Conservation (phyloP, 1,139 yeast genomes). For the Protomyces pachydermus region DNA sequence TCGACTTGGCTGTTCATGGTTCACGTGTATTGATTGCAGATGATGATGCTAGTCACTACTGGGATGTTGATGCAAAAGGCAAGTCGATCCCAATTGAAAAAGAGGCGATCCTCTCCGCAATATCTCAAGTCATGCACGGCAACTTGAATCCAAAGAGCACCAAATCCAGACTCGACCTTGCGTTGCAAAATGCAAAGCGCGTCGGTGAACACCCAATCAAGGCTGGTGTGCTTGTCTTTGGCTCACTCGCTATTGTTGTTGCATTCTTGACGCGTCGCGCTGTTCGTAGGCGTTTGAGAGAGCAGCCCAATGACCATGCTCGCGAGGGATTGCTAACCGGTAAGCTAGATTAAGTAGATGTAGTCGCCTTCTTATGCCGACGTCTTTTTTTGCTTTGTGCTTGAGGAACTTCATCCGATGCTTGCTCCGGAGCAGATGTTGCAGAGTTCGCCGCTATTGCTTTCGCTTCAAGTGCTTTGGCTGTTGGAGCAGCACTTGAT, state of each 20-base stretch:
- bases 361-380: neutral
- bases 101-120: slow-evolving; percentile 36
- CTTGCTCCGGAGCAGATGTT: no score
- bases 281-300: neutral
- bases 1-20: slow-evolving; percentile 30
- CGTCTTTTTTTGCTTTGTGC: neutral
- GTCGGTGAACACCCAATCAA: slow-evolving; percentile 19
- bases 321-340: neutral
- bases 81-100: slow-evolving; percentile 36
- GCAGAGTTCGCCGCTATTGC: no score
- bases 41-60: slow-evolving; percentile 36
- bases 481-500: neutral
- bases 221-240: neutral
- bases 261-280: slow-evolving; percentile 12
- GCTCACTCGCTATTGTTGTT: slow-evolving; percentile 1
- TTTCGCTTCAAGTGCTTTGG: no score
- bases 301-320: neutral
- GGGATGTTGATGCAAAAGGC: slow-evolving; percentile 38
- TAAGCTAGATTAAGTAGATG: neutral
- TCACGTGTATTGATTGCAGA: slow-evolving; percentile 39
- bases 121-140: slow-evolving; percentile 34
- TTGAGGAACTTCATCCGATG: neutral
- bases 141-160: slow-evolving; percentile 35
- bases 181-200: slow-evolving; percentile 24
- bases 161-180: slow-evolving; percentile 29